Base-by-base conservation (phyloP, 768 basidiomycete genomes). In the Cyclocybe aegerita region DNA sequence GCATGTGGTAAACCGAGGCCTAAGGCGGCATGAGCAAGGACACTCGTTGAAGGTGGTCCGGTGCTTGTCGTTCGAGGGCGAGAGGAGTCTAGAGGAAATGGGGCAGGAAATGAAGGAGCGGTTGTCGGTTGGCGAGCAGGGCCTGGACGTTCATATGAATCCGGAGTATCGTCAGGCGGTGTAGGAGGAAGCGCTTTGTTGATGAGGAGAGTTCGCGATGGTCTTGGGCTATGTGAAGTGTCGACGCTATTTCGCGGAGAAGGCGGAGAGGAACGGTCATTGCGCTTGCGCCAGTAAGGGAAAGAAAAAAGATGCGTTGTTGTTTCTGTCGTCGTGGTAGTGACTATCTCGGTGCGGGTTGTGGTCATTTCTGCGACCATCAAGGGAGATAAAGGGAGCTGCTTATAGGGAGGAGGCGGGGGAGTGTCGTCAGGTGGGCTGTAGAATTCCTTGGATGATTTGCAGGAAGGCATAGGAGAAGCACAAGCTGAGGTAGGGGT, bases 221-320 rank as follows among this genome's bases (percentile, higher is more conserved):
- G 55, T 38, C 23, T 23, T 3, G 23, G 52, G 43, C 36, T 54
- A 54, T 17, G 54, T 37, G 7, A 43, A 30, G 35, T 10, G 30
- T 44, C 49, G 33, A 50, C 41, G 32, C 46, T 41, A 29, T 17
- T 50, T 33, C 35, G 30, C 17, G 33, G 51, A 39, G 53, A 43
- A 3, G 35, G 40, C 11, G 53, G 44, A 10, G 56, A 46, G 15
- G 56, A 60, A 16, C 71, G 60, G 15, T 63, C 56, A 41, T 56
- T 58, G 31, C 78, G 83, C 57, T 79, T 84, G 60, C 73, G 79
- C 85, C 85, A 86, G 53, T 76, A 72, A 11, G 85, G 82, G 17
- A 85, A 66, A 16, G 86, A 83, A 65, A 88, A 82, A 67, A 88
- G 82, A 65, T 82, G 82, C 16, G 81, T 77, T 9, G 79, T 71